A percentile compares a stretch with the other conserved stretches of the same genome.
Evolutionary conservation across 2,329 filamentous ascomycete species (phyloP).

Genomic region (Colletotrichum horii): DNA sequence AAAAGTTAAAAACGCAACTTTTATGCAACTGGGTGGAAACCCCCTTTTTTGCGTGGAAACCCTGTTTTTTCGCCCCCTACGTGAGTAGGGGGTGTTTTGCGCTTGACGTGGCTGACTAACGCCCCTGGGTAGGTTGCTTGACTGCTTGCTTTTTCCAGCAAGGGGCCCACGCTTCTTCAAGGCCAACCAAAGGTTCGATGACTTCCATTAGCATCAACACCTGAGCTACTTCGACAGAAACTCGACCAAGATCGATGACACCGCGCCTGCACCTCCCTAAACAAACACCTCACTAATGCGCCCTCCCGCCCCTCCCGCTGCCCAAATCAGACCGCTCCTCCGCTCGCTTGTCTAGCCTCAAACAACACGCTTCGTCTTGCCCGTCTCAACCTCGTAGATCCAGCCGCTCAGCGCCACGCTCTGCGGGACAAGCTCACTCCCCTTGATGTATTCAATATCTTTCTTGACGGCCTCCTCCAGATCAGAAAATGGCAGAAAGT

Average conservation of each 20-base stretch:
- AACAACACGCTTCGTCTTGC: constrained; percentile 45
- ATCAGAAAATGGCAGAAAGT: constrained; percentile 72
- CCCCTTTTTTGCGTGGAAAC: too few relatives aligned
- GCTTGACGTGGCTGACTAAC: too few relatives aligned
- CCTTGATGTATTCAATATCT: constrained; percentile 69
- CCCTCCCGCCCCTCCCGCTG: neutral
- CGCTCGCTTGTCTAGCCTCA: constrained; percentile 26
- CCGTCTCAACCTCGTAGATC: constrained; percentile 80
- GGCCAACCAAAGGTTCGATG: neutral
- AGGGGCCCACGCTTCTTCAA: neutral
- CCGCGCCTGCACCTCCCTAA: neutral
- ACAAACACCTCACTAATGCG: neutral
- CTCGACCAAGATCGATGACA: neutral
- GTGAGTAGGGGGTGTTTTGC: too few relatives aligned
- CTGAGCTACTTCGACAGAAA: neutral
- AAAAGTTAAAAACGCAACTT: too few relatives aligned
- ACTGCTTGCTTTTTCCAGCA: neutral
- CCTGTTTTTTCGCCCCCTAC: too few relatives aligned
- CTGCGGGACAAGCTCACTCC: constrained; percentile 63
- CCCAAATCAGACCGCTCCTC: neutral
- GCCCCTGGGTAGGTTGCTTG: too few relatives aligned
- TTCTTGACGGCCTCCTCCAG: constrained; percentile 68
- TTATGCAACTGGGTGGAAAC: too few relatives aligned
- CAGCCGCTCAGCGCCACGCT: constrained; percentile 71
- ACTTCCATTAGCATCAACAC: neutral